These are phyloP conservation scores for Talaromyces sp. DNA, from an alignment of 2,329 filamentous ascomycete species.

Conservation along the genomic window DNA sequence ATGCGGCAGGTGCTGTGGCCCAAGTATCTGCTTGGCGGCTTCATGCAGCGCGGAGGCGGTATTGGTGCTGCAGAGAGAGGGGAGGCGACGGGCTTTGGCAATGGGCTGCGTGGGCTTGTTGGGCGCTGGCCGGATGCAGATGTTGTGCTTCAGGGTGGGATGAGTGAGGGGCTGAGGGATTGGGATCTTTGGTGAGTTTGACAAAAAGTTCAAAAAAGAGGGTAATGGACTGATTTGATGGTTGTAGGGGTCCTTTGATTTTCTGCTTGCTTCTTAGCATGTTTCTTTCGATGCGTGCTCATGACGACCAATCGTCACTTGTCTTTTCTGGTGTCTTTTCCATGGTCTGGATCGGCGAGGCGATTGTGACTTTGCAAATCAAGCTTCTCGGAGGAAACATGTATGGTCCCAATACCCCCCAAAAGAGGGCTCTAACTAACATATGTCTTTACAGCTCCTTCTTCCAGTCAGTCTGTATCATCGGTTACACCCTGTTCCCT, in stretches of 20 bases:
- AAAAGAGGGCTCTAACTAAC: not conserved
- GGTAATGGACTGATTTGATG: not conserved
- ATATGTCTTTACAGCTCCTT: slow-evolving; percentile 67
- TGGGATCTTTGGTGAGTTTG: slow-evolving; percentile 80
- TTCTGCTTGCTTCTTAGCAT: slow-evolving; percentile 88
- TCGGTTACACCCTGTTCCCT: slow-evolving; percentile 96
- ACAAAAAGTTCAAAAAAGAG: not conserved
- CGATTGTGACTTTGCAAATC: slow-evolving; percentile 95
- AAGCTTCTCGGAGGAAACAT: slow-evolving; percentile 95
- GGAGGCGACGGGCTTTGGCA: slow-evolving; percentile 42
- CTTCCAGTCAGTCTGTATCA: slow-evolving; percentile 95
- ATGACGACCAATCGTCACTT: slow-evolving; percentile 72
- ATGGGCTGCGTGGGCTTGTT: slow-evolving; percentile 50
- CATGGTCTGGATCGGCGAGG: slow-evolving; percentile 94
- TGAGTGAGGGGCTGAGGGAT: slow-evolving; percentile 86
- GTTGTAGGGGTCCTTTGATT: slow-evolving; percentile 74
- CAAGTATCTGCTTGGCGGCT: slow-evolving; percentile 76
- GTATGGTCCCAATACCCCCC: slow-evolving; percentile 53
- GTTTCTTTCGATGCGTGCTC: slow-evolving; percentile 77
- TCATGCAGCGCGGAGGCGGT: slow-evolving; percentile 54
- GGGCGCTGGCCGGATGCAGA: slow-evolving; percentile 65
- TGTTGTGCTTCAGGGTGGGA: slow-evolving; percentile 60
- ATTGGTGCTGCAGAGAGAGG: slow-evolving; percentile 53
- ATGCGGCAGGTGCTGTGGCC: slow-evolving; percentile 96
- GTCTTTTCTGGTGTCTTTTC: slow-evolving; percentile 97